Evolutionary conservation across 306 rosid species (phyloP).

Genomic region (Trifolium fragiferum): DNA sequence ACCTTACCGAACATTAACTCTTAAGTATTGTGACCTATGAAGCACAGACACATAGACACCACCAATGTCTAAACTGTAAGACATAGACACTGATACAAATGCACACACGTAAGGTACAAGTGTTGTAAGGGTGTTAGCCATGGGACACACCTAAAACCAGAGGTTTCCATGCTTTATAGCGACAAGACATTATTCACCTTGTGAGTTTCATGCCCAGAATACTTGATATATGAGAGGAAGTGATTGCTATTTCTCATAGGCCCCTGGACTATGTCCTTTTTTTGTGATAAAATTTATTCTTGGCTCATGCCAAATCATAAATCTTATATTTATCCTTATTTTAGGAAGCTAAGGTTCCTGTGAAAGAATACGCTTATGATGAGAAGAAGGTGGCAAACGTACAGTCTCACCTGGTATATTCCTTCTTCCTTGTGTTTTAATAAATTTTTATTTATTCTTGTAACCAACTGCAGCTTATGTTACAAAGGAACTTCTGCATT

Average conservation of each 20-base stretch:
- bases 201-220: conserved; percentile 9
- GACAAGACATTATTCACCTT: conserved; percentile 3
- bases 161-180: not conserved
- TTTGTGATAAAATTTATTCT: not conserved
- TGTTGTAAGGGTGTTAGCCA: not conserved
- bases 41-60: not conserved
- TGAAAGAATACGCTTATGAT: conserved; percentile 75
- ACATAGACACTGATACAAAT: not conserved
- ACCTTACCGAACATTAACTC: not conserved
- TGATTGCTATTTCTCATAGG: conserved; percentile 13
- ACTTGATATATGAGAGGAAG: conserved; percentile 6
- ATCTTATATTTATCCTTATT: conserved; percentile 16
- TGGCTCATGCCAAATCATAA: conserved; percentile 26
- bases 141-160: not conserved
- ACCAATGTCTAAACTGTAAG: not conserved
- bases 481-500: conserved; percentile 29
- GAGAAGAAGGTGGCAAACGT: conserved; percentile 81
- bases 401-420: conserved; percentile 78
- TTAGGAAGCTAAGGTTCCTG: conserved; percentile 92
- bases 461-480: conserved; percentile 20
- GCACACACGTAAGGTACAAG: not conserved
- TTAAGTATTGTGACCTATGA: not conserved
- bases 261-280: not conserved
- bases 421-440: conserved; percentile 24
- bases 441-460: conserved; percentile 12